phyloP scores from a whole-genome alignment of 2,329 filamentous ascomycete species.

The Ophiostoma novo-ulmi region DNA sequence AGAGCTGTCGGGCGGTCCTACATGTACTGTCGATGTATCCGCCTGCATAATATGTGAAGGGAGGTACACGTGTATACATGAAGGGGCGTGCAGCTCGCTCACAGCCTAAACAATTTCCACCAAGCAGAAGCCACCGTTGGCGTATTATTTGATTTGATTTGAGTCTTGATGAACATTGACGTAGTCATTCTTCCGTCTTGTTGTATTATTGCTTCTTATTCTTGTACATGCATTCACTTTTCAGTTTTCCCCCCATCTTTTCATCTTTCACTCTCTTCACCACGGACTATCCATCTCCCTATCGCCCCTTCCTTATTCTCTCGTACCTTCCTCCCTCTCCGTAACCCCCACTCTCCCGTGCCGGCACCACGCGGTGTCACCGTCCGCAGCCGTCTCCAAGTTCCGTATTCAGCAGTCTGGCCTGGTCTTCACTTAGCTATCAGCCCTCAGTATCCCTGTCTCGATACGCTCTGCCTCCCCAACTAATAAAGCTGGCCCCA shows the following conservation, averaged over 20 bases:
- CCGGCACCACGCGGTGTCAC: background rate
- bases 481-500: background rate
- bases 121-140: background rate
- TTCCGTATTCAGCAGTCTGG: background rate
- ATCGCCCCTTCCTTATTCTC: background rate
- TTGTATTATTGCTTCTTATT: background rate
- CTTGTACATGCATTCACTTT: too few species aligned
- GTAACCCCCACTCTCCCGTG: constrained; percentile 9
- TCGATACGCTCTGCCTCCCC: too few species aligned
- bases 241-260: too few species aligned
- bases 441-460: too few species aligned
- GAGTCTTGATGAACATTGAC: background rate
- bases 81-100: background rate
- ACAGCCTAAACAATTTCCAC: constrained; percentile 9
- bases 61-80: background rate
- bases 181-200: background rate
- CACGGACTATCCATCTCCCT: background rate
- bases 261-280: background rate
- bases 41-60: background rate
- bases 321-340: background rate
- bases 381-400: background rate
- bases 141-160: background rate
- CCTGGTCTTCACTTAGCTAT: too few species aligned
- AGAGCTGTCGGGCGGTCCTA: constrained; percentile 1
- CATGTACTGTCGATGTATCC: background rate